Conservation (phyloP, 2,329 filamentous ascomycete species). For the Ophiocordyceps unilateralis region DNA sequence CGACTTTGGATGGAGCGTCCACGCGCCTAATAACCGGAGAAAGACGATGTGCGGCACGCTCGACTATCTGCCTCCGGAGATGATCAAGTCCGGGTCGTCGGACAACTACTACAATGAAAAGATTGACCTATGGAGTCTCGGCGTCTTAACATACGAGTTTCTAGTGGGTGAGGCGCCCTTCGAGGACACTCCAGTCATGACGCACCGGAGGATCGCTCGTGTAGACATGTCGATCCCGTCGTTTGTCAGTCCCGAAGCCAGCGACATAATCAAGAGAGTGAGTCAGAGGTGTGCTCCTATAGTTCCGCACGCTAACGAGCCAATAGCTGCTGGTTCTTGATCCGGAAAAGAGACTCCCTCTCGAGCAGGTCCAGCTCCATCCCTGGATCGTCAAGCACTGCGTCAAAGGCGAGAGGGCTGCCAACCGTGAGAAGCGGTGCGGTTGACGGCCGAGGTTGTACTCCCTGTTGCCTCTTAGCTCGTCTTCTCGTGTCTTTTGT, state of each 20-base stretch:
- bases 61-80: constrained; percentile 95
- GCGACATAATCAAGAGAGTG: constrained; percentile 82
- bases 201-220: constrained; percentile 70
- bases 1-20: constrained; percentile 96
- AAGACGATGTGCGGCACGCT: constrained; percentile 95
- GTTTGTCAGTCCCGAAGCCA: constrained; percentile 80
- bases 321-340: constrained; percentile 69
- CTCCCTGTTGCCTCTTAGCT: not conserved
- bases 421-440: constrained; percentile 28
- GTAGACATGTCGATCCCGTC: constrained; percentile 85
- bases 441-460: not conserved
- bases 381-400: constrained; percentile 98
- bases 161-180: constrained; percentile 92
- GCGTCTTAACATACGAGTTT: constrained; percentile 92
- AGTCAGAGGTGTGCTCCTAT: constrained; percentile 10
- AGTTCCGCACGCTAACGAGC: constrained; percentile 7
- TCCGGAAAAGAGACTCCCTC: constrained; percentile 78
- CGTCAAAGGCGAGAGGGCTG: constrained; percentile 40
- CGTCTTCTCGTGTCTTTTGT: not conserved
- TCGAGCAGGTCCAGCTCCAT: constrained; percentile 77
- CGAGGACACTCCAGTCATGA: constrained; percentile 90
- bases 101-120: constrained; percentile 91
- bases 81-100: constrained; percentile 66
- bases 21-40: constrained; percentile 84
- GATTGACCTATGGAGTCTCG: constrained; percentile 90